Conservation (phyloP, 2,329 filamentous ascomycete genomes). For the Periglandula ipomoeae region DNA sequence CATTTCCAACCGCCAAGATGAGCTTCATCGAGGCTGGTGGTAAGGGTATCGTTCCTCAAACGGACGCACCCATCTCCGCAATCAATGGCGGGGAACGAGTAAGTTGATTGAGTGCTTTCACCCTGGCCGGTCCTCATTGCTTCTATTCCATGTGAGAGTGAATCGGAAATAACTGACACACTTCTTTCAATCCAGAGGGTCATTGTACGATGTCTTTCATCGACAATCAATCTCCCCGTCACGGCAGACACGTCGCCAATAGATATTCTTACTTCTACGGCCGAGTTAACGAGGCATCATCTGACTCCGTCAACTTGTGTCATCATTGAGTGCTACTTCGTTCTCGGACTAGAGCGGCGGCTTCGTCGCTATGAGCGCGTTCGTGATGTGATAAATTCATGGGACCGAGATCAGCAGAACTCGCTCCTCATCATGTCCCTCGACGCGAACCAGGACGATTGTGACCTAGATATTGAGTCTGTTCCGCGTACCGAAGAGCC, state of each 20-base stretch:
- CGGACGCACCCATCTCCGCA: constrained; percentile 71
- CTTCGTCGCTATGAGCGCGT: constrained; percentile 80
- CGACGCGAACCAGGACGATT: constrained; percentile 42
- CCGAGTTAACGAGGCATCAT: constrained; percentile 50
- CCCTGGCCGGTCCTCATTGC: too few relatives aligned
- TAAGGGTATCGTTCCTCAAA: constrained; percentile 39
- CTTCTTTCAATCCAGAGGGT: constrained; percentile 44
- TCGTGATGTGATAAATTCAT: constrained; percentile 83
- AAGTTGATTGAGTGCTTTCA: constrained; percentile 24
- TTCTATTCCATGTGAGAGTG: background rate
- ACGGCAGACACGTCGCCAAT: constrained; percentile 63
- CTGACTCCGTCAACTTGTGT: constrained; percentile 59
- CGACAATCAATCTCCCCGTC: constrained; percentile 61
- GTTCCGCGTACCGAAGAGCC: constrained; percentile 50
- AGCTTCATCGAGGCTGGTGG: constrained; percentile 35
- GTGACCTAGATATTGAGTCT: constrained; percentile 54
- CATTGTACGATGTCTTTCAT: constrained; percentile 61
- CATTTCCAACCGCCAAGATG: constrained; percentile 18
- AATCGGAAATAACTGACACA: background rate
- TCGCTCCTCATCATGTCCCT: constrained; percentile 57
- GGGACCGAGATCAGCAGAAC: constrained; percentile 76
- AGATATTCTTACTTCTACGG: constrained; percentile 62
- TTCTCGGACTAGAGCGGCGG: constrained; percentile 71
- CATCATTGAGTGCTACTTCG: constrained; percentile 67
- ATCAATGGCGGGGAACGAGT: constrained; percentile 72